Evolutionary conservation across 371 early-diverging fungal genomes (phyloP).

Genomic region (Quaeritorhiza haematococci): DNA sequence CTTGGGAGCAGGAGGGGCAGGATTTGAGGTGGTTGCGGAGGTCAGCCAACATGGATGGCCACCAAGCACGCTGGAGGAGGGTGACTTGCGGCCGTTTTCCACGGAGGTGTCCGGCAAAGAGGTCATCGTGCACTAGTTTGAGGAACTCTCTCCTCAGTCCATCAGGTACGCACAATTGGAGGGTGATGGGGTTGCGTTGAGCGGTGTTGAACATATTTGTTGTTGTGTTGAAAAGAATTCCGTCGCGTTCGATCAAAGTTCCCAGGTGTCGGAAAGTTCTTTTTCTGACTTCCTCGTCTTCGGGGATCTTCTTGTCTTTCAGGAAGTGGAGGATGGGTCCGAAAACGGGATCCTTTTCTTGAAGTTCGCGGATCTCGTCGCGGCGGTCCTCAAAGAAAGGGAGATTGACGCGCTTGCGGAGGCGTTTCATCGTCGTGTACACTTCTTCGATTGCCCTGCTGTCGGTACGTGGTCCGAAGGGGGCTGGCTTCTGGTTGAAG

Average conservation of each 20-base stretch:
- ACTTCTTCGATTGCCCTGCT: background rate
- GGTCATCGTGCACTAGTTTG: conserved; percentile 7
- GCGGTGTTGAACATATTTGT: background rate
- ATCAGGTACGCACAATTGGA: conserved; percentile 9
- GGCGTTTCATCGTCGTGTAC: background rate
- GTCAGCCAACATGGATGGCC: conserved; percentile 5
- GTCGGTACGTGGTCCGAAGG: too few species aligned
- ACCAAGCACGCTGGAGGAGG: conserved; percentile 9
- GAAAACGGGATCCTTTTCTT: conserved; percentile 2
- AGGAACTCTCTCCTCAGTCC: background rate
- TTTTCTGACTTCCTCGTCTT: background rate
- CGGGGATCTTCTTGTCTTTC: background rate
- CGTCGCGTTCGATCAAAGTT: conserved; percentile 4
- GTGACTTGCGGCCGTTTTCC: background rate
- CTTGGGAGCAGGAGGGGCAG: too few species aligned
- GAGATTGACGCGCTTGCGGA: too few species aligned
- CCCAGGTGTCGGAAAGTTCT: too few species aligned
- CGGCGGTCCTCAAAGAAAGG: too few species aligned
- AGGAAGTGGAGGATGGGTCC: background rate
- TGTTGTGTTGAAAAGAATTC: background rate
- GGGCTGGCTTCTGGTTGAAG: conserved; percentile 1
- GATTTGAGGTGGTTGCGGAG: background rate
- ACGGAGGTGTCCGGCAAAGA: conserved; percentile 9
- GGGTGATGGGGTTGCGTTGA: background rate
- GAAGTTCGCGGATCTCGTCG: conserved; percentile 1